Base-by-base conservation (phyloP, 192 early-diverging fungal genomes). In the Backusella circina region DNA sequence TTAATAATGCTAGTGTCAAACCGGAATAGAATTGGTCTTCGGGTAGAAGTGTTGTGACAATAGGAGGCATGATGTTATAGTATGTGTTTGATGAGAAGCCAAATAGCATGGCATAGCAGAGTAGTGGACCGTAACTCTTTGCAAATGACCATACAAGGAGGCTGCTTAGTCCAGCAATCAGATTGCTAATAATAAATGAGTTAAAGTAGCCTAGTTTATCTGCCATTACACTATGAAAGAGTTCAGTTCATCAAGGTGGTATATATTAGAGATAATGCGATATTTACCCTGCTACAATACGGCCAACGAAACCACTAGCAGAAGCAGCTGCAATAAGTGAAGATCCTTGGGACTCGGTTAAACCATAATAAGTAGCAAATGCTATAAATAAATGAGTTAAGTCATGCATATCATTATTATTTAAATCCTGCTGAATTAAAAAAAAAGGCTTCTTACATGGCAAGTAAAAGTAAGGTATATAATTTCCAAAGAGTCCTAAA, bases 401-500 rank as follows among this genome's bases (percentile, higher is more conserved):
- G n/a, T n/a, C n/a, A n/a, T n/a, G n/a, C n/a, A n/a, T n/a, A n/a
- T n/a, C n/a, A n/a, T n/a, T n/a, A n/a, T n/a, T n/a, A n/a, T n/a
- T n/a, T n/a, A n/a, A n/a, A n/a, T n/a, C n/a, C n/a, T n/a, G n/a
- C 5, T 18, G 2, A 47, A 47, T n/a, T 7, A 5, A 47, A n/a
- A 44, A 5, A 44, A n/a, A 47, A 7, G n/a, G n/a, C n/a, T n/a
- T n/a, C 44, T 47, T n/a, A 47, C 44, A n/a, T 47, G 44, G 44
- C 44, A 41, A 15, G 33, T 70, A 79, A 38, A 70, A 79, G 64
- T 66, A 79, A 35, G 78, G 78, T 23, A 79, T 35, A 33, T 75
- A 74, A 23, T 71, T 75, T 33, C 78, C 78, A 37, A 73, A 54
- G 15, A 79, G 54, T 0, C 50, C 38, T 8, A 74, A 50, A n/a